Evolutionary conservation across 108 stramenopile genomes (phyloP), one percentile per base, ranked within the genome.

Genomic region (Bacterosira constricta): DNA sequence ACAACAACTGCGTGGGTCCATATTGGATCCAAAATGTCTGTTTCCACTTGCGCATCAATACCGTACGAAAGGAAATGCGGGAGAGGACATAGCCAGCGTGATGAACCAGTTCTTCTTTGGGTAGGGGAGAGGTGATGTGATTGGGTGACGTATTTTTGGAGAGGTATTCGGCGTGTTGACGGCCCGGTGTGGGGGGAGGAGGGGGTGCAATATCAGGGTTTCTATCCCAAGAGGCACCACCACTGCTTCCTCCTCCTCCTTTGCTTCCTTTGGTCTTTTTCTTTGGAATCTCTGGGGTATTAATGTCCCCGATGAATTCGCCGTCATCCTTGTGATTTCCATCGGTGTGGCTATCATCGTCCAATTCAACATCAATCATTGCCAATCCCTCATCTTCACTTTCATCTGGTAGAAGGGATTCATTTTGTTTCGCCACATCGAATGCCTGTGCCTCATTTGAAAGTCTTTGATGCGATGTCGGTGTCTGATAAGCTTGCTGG

Each of bases 11-110:
- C 34, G 88, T 88, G 0, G 88, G 85, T 10, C 90, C 91, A 53
- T 93, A 91, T 47, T 88, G 88, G 15, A 93, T 81, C 95, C 95
- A 96, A 67, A 88, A 96, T 34, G 87, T 82, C 63, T 96, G 91
- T 56, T 96, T 96, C 95, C 95, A 96, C 59, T 93, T 96, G 52
- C 93, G 88, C 76, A 93, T 78, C 6, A 96, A 66, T 61, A 96
- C 91, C 7, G 95, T 96, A 6, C 95, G 88, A 62, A 93, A 91
- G 25, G 90, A 90, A 56, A 93, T 96, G 21, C 95, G 81, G 5
- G 90, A 83, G 25, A 96, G 63, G 32, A 93, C 88, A 45, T 80
- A 93, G 5, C 95, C 95, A n/a, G 75, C 71, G 53, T 89, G 88
- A 10, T 70, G 66, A 39, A 95, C 88, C 18, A 86, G 64, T 25